A percentile compares a stretch with the other conserved stretches of the same genome.
phyloP scores from a whole-genome alignment of 169 alveolate species.

The Cyclospora cayetanensis region DNA sequence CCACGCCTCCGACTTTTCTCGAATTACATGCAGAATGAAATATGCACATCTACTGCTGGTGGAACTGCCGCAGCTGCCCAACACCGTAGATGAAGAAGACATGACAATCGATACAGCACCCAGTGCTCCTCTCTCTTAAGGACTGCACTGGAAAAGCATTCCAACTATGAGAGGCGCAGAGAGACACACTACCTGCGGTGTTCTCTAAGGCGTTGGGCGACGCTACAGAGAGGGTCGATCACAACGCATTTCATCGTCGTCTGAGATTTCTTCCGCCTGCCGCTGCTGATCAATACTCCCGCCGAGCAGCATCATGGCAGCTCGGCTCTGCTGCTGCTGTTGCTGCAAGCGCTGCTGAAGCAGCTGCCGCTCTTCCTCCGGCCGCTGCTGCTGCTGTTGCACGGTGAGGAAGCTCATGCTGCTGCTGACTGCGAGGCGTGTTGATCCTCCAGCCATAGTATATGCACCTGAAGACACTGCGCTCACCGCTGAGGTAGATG shows the following conservation, averaged over 20 bases:
- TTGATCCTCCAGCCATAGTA: not conserved
- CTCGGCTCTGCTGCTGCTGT: not conserved
- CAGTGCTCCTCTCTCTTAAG: too few species aligned
- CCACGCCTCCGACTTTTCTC: too few species aligned
- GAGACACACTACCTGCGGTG: too few species aligned
- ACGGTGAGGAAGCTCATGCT: constrained; percentile 5
- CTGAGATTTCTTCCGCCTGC: constrained; percentile 19
- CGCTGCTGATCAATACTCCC: constrained; percentile 13
- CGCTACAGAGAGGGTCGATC: constrained; percentile 25
- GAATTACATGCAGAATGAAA: too few species aligned
- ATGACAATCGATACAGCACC: too few species aligned
- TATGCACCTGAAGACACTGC: not conserved
- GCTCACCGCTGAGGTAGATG: not conserved
- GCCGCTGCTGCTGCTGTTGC: constrained; percentile 43
- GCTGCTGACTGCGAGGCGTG: not conserved
- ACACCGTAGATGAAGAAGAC: too few species aligned
- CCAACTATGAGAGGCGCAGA: too few species aligned
- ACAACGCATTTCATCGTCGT: constrained; percentile 37
- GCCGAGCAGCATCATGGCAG: not conserved
- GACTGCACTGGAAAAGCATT: too few species aligned
- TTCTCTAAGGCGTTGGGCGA: too few species aligned
- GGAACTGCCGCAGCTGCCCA: too few species aligned
- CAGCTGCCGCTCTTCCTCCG: constrained; percentile 2
- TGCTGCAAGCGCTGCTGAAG: constrained; percentile 43
- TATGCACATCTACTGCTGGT: too few species aligned